Evolutionary conservation across 345 rosid genomes (phyloP).

Genomic region (Stellera chamaejasme): DNA sequence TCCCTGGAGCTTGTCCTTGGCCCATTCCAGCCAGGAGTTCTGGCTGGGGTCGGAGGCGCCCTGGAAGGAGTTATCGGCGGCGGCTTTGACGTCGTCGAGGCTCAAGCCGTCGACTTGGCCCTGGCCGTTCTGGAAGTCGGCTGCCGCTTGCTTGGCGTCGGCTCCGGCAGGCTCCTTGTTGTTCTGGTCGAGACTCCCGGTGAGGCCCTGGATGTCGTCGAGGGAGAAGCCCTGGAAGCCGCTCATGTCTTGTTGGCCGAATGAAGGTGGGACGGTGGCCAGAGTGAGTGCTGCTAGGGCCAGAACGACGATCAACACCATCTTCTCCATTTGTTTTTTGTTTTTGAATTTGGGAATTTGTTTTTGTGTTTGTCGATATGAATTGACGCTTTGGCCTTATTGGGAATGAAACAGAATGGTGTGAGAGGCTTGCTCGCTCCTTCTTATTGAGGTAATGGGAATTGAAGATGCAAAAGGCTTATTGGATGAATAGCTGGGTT

Average conservation of each 20-base stretch:
- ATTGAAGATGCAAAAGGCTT: neutral
- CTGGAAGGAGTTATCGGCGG: neutral
- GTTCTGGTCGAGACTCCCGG: neutral
- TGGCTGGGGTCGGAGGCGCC: neutral
- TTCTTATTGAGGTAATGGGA: neutral
- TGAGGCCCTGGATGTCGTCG: too few relatives aligned
- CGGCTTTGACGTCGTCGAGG: neutral
- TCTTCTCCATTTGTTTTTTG: conserved; percentile 3
- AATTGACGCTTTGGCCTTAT: too few relatives aligned
- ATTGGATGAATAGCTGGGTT: neutral
- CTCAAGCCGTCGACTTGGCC: neutral
- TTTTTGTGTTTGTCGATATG: neutral
- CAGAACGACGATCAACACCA: neutral
- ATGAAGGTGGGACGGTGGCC: too few relatives aligned
- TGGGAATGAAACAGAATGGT: neutral
- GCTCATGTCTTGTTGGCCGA: too few relatives aligned
- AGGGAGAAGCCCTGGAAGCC: too few relatives aligned
- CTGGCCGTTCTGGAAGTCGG: neutral
- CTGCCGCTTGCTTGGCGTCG: neutral
- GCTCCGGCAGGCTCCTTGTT: neutral
- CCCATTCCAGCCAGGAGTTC: neutral
- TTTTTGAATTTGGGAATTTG: neutral
- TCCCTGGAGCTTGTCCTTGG: neutral
- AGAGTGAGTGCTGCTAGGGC: too few relatives aligned
- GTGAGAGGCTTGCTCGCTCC: too few relatives aligned